A percentile compares a stretch with the other conserved stretches of the same genome.
Conservation (phyloP, 192 early-diverging fungal species). For the Backusella liffmaniae region DNA sequence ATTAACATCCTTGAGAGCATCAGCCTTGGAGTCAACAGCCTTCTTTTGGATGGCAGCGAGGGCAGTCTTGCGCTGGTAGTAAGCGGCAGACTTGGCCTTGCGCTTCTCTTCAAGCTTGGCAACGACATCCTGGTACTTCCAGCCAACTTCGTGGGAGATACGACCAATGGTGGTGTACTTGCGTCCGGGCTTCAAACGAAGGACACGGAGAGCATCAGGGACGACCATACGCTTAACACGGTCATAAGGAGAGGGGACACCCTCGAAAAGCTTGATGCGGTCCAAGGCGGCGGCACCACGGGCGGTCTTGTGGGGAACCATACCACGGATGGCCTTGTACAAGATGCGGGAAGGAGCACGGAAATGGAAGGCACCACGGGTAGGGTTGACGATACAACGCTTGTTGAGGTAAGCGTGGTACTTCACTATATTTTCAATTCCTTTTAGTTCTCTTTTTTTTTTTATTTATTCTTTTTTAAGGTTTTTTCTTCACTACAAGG, state of each 20-base stretch:
- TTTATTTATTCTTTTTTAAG: neutral
- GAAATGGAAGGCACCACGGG: conserved; percentile 98
- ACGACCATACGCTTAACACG: conserved; percentile 96
- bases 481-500: neutral
- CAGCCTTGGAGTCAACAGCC: conserved; percentile 47
- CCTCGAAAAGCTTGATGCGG: conserved; percentile 99
- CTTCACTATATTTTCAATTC: conserved; percentile 62
- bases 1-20: conserved; percentile 56
- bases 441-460: neutral
- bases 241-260: conserved; percentile 97
- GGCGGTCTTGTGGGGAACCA: conserved; percentile 99
- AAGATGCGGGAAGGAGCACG: conserved; percentile 97
- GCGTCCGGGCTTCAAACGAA: conserved; percentile 95
- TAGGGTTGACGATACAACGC: conserved; percentile 96
- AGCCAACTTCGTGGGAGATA: conserved; percentile 94
- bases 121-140: conserved; percentile 99
- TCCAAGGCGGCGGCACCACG: conserved; percentile 97
- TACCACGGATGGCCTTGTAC: conserved; percentile 96
- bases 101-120: conserved; percentile 98
- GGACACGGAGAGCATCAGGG: conserved; percentile 94
- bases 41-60: conserved; percentile 35
- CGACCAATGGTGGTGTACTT: conserved; percentile 96
- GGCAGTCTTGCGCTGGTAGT: conserved; percentile 89
- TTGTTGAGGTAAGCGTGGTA: conserved; percentile 97
- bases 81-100: conserved; percentile 91